Evolutionary conservation across 2,329 filamentous ascomycete species (phyloP).

Genomic region (Alternaria sp.): DNA sequence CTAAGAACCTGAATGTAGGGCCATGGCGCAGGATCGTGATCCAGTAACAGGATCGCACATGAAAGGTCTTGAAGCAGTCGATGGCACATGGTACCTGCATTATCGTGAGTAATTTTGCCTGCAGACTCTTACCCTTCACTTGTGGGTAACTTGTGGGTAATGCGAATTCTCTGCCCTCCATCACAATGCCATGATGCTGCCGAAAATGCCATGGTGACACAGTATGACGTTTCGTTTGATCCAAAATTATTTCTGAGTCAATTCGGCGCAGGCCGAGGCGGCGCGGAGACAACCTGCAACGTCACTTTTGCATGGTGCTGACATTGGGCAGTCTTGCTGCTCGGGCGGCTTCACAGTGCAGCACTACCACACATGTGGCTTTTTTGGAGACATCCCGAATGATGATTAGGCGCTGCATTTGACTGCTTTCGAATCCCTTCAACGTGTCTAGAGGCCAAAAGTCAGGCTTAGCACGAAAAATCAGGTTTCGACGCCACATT

Average conservation of each 20-base stretch:
- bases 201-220: conserved; percentile 11
- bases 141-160: not conserved
- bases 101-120: conserved; percentile 4
- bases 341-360: conserved; percentile 10
- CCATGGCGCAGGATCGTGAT: conserved; percentile 33
- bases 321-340: conserved; percentile 10
- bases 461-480: conserved; percentile 4
- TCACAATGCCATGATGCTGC: conserved; percentile 15
- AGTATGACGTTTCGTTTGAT: conserved; percentile 20
- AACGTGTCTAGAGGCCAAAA: conserved; percentile 11
- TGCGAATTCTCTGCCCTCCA: conserved; percentile 7
- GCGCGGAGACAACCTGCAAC: not conserved
- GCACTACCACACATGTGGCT: not conserved
- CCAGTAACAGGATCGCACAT: conserved; percentile 14
- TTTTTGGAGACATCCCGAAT: not conserved
- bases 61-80: conserved; percentile 21
- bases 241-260: not conserved
- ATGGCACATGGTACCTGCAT: conserved; percentile 35
- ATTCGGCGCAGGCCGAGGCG: not conserved
- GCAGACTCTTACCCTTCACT: not conserved
- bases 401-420: conserved; percentile 2
- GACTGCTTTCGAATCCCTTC: conserved; percentile 7
- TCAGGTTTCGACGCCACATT: conserved; percentile 25
- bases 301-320: conserved; percentile 12
- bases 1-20: conserved; percentile 16